A percentile compares a stretch with the other conserved stretches of the same genome.
Conservation (phyloP, 2,329 filamentous ascomycete genomes). For the Alternaria ethzedia region DNA sequence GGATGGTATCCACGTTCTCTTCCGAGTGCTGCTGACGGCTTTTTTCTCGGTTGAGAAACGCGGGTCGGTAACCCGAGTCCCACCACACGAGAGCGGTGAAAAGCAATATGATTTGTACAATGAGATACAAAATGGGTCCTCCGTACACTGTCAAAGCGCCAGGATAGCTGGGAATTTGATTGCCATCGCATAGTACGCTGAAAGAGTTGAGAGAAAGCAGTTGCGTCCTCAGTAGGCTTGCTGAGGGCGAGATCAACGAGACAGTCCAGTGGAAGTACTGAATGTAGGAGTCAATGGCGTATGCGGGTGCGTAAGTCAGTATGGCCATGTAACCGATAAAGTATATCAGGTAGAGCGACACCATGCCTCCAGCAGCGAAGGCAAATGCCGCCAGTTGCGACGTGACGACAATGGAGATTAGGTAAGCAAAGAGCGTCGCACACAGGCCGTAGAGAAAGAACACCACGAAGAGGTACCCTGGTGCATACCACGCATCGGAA, state of each 20-base stretch:
- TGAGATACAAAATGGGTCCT: constrained; percentile 82
- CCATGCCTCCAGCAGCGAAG: constrained; percentile 78
- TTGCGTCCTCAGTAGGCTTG: constrained; percentile 74
- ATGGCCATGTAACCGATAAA: constrained; percentile 61
- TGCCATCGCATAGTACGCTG: constrained; percentile 73
- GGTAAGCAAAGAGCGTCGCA: constrained; percentile 77
- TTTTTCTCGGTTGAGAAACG: constrained; percentile 54
- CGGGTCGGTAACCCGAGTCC: constrained; percentile 72
- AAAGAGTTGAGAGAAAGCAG: constrained; percentile 85
- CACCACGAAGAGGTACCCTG: constrained; percentile 82
- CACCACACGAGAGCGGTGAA: constrained; percentile 78
- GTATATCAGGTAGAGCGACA: constrained; percentile 57
- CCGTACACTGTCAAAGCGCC: constrained; percentile 77
- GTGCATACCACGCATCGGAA: constrained; percentile 74
- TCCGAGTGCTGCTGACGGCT: constrained; percentile 48
- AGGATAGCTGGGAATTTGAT: constrained; percentile 69
- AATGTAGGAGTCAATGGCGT: constrained; percentile 70
- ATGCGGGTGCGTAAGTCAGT: constrained; percentile 75
- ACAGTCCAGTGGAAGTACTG: constrained; percentile 77
- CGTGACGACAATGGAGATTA: constrained; percentile 78
- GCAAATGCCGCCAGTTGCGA: constrained; percentile 86
- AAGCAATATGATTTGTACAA: constrained; percentile 73
- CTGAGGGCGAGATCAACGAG: constrained; percentile 75
- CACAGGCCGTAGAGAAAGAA: constrained; percentile 82
- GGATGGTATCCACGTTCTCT: constrained; percentile 53